These are phyloP conservation scores for Lojkania enalia DNA, from an alignment of 2,329 filamentous ascomycete species.

Conservation along the genomic window DNA sequence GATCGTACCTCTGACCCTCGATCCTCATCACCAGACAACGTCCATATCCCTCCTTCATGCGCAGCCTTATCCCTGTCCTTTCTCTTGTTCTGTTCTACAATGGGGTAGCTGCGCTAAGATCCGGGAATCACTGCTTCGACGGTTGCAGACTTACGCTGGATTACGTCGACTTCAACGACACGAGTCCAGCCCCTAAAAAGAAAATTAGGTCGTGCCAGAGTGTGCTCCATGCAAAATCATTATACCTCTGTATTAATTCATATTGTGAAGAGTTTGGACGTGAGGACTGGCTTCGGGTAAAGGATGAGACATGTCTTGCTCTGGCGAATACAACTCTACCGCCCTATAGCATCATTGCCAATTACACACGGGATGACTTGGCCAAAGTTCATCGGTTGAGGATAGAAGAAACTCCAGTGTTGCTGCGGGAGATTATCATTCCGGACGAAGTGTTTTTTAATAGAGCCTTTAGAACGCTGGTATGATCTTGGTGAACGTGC, in stretches of 20 bases:
- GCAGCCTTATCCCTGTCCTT: conserved; percentile 7
- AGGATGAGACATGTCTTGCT: conserved; percentile 27
- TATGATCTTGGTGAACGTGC: conserved; percentile 11
- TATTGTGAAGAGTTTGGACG: conserved; percentile 26
- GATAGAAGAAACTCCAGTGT: conserved; percentile 23
- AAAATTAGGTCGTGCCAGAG: conserved; percentile 34
- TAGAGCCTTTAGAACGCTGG: conserved; percentile 34
- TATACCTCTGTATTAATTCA: conserved; percentile 35
- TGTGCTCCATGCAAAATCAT: conserved; percentile 24
- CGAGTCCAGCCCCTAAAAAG: conserved; percentile 26
- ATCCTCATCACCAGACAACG: no score
- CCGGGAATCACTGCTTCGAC: conserved; percentile 32
- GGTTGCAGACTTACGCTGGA: conserved; percentile 34
- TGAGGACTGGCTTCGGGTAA: conserved; percentile 21
- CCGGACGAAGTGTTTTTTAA: conserved; percentile 27
- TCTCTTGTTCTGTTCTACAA: conserved; percentile 10
- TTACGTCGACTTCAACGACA: conserved; percentile 40
- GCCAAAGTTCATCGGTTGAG: conserved; percentile 19
- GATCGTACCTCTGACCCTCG: no score
- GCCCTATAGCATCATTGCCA: conserved; percentile 27
- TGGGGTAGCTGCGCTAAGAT: conserved; percentile 18
- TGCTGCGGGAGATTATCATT: conserved; percentile 22
- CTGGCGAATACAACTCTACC: conserved; percentile 28
- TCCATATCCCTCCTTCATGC: conserved; percentile 1
- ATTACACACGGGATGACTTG: conserved; percentile 24